Conservation (phyloP, 441 rosid species). For the Erodium texanum region DNA sequence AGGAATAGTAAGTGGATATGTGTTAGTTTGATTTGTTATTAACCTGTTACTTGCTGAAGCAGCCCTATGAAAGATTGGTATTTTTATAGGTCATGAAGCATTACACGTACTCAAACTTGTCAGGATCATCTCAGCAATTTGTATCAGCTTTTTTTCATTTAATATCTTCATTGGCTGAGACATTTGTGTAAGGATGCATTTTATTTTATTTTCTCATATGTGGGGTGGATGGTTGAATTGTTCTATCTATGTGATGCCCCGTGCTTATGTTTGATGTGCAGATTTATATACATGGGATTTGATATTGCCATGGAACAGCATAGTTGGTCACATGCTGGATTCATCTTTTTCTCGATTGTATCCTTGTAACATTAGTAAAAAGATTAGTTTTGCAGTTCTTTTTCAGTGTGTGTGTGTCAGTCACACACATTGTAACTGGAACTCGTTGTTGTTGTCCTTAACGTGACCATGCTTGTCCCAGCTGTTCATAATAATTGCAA, state of each 20-base stretch:
- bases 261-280: conserved; percentile 21
- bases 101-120: conserved; percentile 84
- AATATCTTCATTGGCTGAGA: conserved; percentile 96
- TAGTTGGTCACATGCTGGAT: conserved; percentile 97
- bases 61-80: conserved; percentile 17
- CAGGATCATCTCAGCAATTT: conserved; percentile 83
- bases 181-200: conserved; percentile 59
- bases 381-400: neutral
- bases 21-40: conserved; percentile 8
- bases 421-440: conserved; percentile 8
- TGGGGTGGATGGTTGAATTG: conserved; percentile 12
- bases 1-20: conserved; percentile 67
- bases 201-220: conserved; percentile 13
- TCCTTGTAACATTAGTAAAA: conserved; percentile 35
- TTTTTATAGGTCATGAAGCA: conserved; percentile 86
- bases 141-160: conserved; percentile 89
- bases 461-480: conserved; percentile 31
- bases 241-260: conserved; percentile 16
- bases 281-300: conserved; percentile 98
- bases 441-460: conserved; percentile 32
- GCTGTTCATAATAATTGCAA: conserved; percentile 82
- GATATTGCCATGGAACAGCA: conserved; percentile 98
- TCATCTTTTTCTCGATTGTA: conserved; percentile 94
- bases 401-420: neutral
- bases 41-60: conserved; percentile 14